Conservation (phyloP, 306 rosid species). For the Prunus kanzakura region DNA sequence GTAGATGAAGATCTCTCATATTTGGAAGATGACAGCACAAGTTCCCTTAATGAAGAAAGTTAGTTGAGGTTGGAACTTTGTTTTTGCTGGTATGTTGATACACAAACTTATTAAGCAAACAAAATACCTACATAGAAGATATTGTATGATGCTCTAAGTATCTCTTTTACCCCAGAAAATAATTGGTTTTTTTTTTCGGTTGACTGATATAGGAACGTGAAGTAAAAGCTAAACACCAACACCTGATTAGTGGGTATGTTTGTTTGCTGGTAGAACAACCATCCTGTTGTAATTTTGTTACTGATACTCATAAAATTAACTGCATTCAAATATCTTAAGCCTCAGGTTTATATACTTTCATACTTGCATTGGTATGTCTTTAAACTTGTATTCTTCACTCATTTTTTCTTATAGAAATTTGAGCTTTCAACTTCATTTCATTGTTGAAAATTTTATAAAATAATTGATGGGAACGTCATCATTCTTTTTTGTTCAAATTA, state of each 20-base stretch:
- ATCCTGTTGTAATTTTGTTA: constrained; percentile 10
- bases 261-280: constrained; percentile 9
- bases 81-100: too few species aligned
- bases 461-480: background rate
- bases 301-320: background rate
- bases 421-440: background rate
- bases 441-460: background rate
- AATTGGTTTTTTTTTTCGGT: constrained; percentile 14
- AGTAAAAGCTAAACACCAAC: constrained; percentile 96
- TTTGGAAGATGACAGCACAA: background rate
- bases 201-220: constrained; percentile 79
- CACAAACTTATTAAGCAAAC: too few species aligned
- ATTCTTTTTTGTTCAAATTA: background rate
- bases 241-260: constrained; percentile 87
- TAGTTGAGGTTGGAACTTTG: too few species aligned
- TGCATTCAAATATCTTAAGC: constrained; percentile 21
- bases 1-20: background rate
- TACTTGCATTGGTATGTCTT: constrained; percentile 83
- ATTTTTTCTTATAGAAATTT: background rate
- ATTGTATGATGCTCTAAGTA: background rate
- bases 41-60: background rate
- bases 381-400: background rate
- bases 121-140: background rate
- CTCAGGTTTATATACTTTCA: constrained; percentile 77
- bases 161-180: constrained; percentile 23